These are phyloP conservation scores for Pseudocercospora fijiensis DNA, from an alignment of 2,329 filamentous ascomycete genomes.

Conservation along the genomic window DNA sequence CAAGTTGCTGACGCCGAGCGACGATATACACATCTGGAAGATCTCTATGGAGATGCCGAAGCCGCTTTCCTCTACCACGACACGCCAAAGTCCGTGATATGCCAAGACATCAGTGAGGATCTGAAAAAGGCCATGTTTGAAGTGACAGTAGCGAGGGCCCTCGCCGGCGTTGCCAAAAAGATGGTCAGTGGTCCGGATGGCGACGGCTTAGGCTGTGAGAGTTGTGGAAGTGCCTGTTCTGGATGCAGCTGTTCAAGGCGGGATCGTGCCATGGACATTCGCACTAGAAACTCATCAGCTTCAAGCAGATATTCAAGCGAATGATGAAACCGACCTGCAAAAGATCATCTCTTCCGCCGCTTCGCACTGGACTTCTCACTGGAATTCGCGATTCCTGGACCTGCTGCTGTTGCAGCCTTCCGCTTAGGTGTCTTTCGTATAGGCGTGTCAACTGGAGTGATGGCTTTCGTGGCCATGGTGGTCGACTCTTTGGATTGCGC, in stretches of 20 bases:
- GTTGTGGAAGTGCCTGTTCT: neutral
- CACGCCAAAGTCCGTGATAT: neutral
- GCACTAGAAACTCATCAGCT: neutral
- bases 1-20: neutral
- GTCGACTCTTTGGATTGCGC: neutral
- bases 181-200: neutral
- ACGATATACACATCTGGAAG: neutral
- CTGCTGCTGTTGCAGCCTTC: neutral
- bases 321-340: neutral
- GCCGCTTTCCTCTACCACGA: neutral
- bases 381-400: neutral
- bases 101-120: slow-evolving; percentile 1
- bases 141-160: neutral
- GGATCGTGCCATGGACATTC: neutral
- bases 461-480: neutral
- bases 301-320: slow-evolving; percentile 1
- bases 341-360: neutral
- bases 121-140: slow-evolving; percentile 1
- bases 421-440: neutral
- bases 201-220: neutral
- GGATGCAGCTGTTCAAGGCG: neutral
- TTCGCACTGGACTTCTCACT: neutral
- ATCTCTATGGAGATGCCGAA: neutral
- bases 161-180: neutral
- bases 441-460: neutral